These are phyloP conservation scores for Pichia norvegensis DNA, from an alignment of 1,139 yeast species.

Conservation along the genomic window DNA sequence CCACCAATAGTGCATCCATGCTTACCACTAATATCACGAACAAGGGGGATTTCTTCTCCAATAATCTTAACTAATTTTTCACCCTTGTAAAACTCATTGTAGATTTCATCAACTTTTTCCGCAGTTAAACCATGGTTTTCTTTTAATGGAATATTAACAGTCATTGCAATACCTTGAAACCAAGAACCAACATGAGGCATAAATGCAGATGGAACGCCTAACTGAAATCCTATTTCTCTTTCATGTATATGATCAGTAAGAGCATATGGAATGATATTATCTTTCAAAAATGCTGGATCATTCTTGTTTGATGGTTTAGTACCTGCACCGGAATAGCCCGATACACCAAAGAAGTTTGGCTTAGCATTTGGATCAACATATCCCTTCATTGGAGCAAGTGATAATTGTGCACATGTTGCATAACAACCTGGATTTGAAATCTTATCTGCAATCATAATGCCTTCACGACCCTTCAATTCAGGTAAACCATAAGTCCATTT, in stretches of 20 bases:
- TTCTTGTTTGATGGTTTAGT: conserved; percentile 97
- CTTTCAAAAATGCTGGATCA: conserved; percentile 61
- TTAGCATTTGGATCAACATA: conserved; percentile 42
- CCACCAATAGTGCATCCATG: conserved; percentile 96
- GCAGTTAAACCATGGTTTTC: conserved; percentile 51
- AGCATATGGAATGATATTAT: conserved; percentile 91
- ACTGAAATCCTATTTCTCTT: conserved; percentile 75
- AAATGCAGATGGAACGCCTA: conserved; percentile 77
- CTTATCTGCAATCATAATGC: conserved; percentile 66
- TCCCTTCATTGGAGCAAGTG: conserved; percentile 74
- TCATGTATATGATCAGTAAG: conserved; percentile 96
- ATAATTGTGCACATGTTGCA: conserved; percentile 94
- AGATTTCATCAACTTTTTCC: conserved; percentile 75
- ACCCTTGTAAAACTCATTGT: conserved; percentile 81
- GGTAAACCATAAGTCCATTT: conserved; percentile 96
- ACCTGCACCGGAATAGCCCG: conserved; percentile 99
- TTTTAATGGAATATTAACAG: conserved; percentile 83
- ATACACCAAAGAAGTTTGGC: conserved; percentile 88
- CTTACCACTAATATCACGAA: conserved; percentile 83
- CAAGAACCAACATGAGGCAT: conserved; percentile 98
- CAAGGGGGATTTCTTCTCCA: conserved; percentile 90
- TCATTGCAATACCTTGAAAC: conserved; percentile 96
- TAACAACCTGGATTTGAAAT: conserved; percentile 98
- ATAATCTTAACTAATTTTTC: conserved; percentile 78
- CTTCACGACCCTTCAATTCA: conserved; percentile 57